Evolutionary conservation across 2,329 filamentous ascomycete genomes (phyloP).

Genomic region (Penicillium glabrum): DNA sequence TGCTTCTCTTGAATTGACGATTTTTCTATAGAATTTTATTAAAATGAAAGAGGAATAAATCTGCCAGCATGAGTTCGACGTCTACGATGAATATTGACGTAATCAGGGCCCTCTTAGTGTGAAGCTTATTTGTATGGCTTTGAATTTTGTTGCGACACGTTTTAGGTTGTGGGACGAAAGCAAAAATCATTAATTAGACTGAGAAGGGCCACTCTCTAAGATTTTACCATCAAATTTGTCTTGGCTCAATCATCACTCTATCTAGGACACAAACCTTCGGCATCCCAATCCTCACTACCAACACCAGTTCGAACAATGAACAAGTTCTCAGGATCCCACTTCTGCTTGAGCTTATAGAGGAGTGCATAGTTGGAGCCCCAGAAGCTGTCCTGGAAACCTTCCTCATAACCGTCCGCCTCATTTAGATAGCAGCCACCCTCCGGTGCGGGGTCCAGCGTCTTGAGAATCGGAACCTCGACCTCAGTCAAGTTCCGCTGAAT

Average conservation of each 20-base stretch:
- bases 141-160: too few species aligned
- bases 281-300: slow-evolving; percentile 26
- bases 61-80: too few species aligned
- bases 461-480: slow-evolving; percentile 18
- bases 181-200: too few species aligned
- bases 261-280: background rate
- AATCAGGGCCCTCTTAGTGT: too few species aligned
- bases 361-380: slow-evolving; percentile 22
- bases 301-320: slow-evolving; percentile 27
- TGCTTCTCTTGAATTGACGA: too few species aligned
- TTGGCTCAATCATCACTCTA: background rate
- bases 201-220: too few species aligned
- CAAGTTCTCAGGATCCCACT: slow-evolving; percentile 15
- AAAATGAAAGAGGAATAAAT: too few species aligned
- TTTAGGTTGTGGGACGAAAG: too few species aligned
- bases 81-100: too few species aligned
- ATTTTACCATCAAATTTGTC: too few species aligned
- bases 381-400: slow-evolving; percentile 38
- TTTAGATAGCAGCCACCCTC: slow-evolving; percentile 27
- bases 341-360: slow-evolving; percentile 17
- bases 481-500: slow-evolving; percentile 34
- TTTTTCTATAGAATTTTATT: too few species aligned
- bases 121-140: too few species aligned
- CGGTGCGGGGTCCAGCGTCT: background rate
- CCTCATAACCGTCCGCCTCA: background rate